Conservation (phyloP, 2,329 filamentous ascomycete species). For the Aspergillus sp. region DNA sequence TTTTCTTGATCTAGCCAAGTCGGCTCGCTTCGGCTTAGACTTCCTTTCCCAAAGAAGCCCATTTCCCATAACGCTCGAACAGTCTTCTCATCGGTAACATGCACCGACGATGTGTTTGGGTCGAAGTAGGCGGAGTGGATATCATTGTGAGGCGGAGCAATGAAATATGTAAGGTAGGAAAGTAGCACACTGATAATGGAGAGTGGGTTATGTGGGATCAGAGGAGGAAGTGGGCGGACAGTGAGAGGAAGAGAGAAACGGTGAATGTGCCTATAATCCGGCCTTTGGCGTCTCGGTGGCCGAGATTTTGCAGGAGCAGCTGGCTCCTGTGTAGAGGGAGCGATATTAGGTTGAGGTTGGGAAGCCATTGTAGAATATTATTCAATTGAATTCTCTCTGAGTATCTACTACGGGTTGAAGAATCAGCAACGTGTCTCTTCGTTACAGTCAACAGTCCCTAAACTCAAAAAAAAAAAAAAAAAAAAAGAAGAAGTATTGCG, state of each 20-base stretch:
- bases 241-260: slow-evolving; percentile 75
- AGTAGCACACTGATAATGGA: slow-evolving; percentile 80
- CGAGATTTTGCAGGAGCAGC: slow-evolving; percentile 19
- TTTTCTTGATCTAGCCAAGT: slow-evolving; percentile 87
- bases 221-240: slow-evolving; percentile 78
- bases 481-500: slow-evolving; percentile 6
- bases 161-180: slow-evolving; percentile 71
- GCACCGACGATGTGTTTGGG: slow-evolving; percentile 75
- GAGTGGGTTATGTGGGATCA: slow-evolving; percentile 89
- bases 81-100: slow-evolving; percentile 73
- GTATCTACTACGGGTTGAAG: slow-evolving; percentile 24
- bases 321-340: slow-evolving; percentile 16
- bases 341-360: slow-evolving; percentile 19
- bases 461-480: background rate
- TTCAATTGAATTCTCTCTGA: slow-evolving; percentile 21
- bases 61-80: slow-evolving; percentile 89
- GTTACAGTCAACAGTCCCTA: slow-evolving; percentile 12
- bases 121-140: slow-evolving; percentile 77
- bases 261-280: slow-evolving; percentile 75
- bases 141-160: slow-evolving; percentile 61
- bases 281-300: slow-evolving; percentile 34
- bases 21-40: slow-evolving; percentile 87
- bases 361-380: slow-evolving; percentile 30
- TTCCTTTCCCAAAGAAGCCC: slow-evolving; percentile 96
- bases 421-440: slow-evolving; percentile 24